phyloP scores from a whole-genome alignment of 2,329 filamentous ascomycete genomes.

The Ophiostoma sp. region DNA sequence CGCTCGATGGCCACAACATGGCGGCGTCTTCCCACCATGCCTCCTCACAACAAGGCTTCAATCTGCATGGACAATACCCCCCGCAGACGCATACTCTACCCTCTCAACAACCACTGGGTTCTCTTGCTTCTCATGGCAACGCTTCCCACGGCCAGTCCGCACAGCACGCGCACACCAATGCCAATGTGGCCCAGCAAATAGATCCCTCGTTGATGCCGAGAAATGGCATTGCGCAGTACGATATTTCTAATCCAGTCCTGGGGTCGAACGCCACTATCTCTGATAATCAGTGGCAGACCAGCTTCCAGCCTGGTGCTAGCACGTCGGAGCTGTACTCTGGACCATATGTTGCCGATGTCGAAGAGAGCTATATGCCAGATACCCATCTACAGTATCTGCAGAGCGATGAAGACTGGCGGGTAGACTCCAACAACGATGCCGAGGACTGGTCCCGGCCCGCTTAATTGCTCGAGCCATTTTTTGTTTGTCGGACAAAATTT shows the following conservation, averaged over 20 bases:
- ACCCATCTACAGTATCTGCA: slow-evolving; percentile 26
- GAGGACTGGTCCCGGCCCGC: slow-evolving; percentile 28
- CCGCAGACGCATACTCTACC: background rate
- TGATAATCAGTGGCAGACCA: slow-evolving; percentile 22
- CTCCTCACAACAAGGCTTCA: background rate
- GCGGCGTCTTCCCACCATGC: slow-evolving; percentile 14
- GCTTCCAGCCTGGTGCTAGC: slow-evolving; percentile 21
- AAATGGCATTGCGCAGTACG: slow-evolving; percentile 26
- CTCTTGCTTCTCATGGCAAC: slow-evolving; percentile 7
- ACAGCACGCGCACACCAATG: background rate
- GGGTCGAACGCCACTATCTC: background rate
- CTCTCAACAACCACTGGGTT: background rate
- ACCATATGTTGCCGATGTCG: slow-evolving; percentile 30
- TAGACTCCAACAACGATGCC: slow-evolving; percentile 28
- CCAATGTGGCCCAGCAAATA: slow-evolving; percentile 30
- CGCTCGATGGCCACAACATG: background rate
- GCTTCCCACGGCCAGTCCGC: slow-evolving; percentile 14
- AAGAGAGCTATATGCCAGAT: slow-evolving; percentile 30
- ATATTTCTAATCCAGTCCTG: slow-evolving; percentile 28
- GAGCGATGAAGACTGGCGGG: slow-evolving; percentile 31
- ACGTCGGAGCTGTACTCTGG: slow-evolving; percentile 24
- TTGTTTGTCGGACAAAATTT: background rate
- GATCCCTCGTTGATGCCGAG: slow-evolving; percentile 31
- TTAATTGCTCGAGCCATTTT: background rate
- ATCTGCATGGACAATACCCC: slow-evolving; percentile 13